Evolutionary conservation across 768 basidiomycete genomes (phyloP).

Genomic region (Trametes cinnabarina): DNA sequence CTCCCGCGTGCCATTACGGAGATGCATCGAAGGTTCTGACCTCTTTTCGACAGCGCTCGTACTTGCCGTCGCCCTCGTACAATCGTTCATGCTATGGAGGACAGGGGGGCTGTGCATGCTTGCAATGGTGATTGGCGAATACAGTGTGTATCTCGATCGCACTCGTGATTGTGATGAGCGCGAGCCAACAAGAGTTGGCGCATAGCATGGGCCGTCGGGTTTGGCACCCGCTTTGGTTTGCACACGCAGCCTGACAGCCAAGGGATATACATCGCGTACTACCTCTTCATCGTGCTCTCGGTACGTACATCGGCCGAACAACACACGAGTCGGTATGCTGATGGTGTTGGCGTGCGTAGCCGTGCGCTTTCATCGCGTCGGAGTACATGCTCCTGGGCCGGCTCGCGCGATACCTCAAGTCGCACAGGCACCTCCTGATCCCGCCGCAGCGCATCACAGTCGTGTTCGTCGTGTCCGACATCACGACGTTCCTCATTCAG

Average conservation of each 20-base stretch:
- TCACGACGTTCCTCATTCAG: slow-evolving; percentile 67
- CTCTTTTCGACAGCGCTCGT: slow-evolving; percentile 25
- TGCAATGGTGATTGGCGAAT: slow-evolving; percentile 58
- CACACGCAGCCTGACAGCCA: slow-evolving; percentile 52
- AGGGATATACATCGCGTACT: slow-evolving; percentile 53
- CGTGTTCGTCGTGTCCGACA: slow-evolving; percentile 60
- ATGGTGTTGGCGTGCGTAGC: slow-evolving; percentile 34
- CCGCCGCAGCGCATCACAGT: slow-evolving; percentile 48
- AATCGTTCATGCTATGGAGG: slow-evolving; percentile 42
- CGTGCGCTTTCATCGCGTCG: slow-evolving; percentile 72
- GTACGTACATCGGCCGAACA: slow-evolving; percentile 30
- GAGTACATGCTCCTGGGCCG: slow-evolving; percentile 67
- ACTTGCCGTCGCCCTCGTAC: slow-evolving; percentile 37
- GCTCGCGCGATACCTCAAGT: slow-evolving; percentile 49
- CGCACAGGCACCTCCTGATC: slow-evolving; percentile 49
- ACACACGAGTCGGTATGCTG: background rate
- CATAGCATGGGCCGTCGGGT: slow-evolving; percentile 55
- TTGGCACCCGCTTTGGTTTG: slow-evolving; percentile 55
- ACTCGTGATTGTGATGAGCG: no score
- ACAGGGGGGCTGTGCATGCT: slow-evolving; percentile 60
- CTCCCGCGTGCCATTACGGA: no score
- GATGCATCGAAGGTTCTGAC: no score
- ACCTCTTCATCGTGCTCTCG: slow-evolving; percentile 60
- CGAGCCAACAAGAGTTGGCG: background rate
- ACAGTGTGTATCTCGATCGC: slow-evolving; percentile 37